Conservation (phyloP, 495 filamentous ascomycete species). For the Penicillium subrubescens region DNA sequence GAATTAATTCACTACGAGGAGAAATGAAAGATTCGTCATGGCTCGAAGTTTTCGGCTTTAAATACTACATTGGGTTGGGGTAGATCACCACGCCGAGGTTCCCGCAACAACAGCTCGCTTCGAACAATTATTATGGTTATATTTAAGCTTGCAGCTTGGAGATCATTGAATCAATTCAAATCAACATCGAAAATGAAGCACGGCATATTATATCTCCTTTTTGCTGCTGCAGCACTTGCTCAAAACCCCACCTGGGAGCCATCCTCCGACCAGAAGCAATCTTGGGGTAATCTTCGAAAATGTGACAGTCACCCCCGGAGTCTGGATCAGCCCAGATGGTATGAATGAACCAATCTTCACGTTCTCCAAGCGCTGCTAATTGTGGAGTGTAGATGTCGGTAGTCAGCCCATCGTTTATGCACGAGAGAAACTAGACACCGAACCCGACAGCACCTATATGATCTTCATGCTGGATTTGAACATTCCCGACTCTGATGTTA, state of each 20-base stretch:
- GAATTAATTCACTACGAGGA: not conserved
- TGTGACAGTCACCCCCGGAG: constrained; percentile 8
- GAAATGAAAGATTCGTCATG: not conserved
- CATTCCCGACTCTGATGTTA: constrained; percentile 15
- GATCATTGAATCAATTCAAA: not conserved
- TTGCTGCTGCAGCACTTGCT: constrained; percentile 3
- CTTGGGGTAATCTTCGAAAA: constrained; percentile 4
- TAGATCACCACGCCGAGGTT: not conserved
- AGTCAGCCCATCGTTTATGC: constrained; percentile 5
- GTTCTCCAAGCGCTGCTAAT: not conserved
- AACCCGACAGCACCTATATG: constrained; percentile 5
- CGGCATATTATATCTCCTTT: not conserved
- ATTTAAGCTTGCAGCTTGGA: not conserved
- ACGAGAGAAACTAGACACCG: not conserved
- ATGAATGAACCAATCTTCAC: not conserved
- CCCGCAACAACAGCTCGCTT: not conserved
- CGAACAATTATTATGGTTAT: not conserved
- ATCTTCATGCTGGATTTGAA: constrained; percentile 13
- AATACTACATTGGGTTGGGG: not conserved
- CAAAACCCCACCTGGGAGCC: constrained; percentile 11
- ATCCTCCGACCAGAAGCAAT: constrained; percentile 1
- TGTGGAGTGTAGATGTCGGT: not conserved
- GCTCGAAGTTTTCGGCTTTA: not conserved
- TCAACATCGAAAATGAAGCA: not conserved
- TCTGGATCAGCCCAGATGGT: constrained; percentile 9